phyloP scores from a whole-genome alignment of 768 basidiomycete species.

The Suillus ampliporus region DNA sequence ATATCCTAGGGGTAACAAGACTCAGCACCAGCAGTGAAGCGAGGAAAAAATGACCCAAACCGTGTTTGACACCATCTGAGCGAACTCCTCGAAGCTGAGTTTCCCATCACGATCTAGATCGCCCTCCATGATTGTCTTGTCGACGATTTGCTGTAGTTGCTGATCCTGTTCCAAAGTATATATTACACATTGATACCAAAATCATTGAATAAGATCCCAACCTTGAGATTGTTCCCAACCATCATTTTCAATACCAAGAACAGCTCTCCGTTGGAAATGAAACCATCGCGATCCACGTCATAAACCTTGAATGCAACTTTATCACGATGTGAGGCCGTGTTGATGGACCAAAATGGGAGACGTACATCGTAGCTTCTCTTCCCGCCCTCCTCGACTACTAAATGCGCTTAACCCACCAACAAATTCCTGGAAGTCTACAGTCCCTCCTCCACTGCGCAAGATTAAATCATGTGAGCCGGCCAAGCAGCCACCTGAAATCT shows the following conservation, averaged over 20 bases:
- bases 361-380: conserved; percentile 95
- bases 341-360: conserved; percentile 26
- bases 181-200: too few species aligned
- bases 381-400: conserved; percentile 93
- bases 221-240: conserved; percentile 99
- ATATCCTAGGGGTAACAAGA: conserved; percentile 70
- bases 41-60: conserved; percentile 47
- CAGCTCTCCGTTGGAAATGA: conserved; percentile 97
- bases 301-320: conserved; percentile 99
- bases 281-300: conserved; percentile 97
- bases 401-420: conserved; percentile 98
- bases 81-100: conserved; percentile 96
- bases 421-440: conserved; percentile 99
- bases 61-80: conserved; percentile 95
- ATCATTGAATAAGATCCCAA: conserved; percentile 31
- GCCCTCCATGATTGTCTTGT: conserved; percentile 99
- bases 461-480: conserved; percentile 1
- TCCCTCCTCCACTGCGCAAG: conserved; percentile 84
- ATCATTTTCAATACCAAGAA: conserved; percentile 99
- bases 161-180: conserved; percentile 68
- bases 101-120: conserved; percentile 98
- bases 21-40: background rate
- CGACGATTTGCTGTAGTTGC: conserved; percentile 98
- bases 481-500: conserved; percentile 12
- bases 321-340: background rate